Evolutionary conservation across 1,139 yeast species (phyloP).

Genomic region (Suhomyces wounanorum): DNA sequence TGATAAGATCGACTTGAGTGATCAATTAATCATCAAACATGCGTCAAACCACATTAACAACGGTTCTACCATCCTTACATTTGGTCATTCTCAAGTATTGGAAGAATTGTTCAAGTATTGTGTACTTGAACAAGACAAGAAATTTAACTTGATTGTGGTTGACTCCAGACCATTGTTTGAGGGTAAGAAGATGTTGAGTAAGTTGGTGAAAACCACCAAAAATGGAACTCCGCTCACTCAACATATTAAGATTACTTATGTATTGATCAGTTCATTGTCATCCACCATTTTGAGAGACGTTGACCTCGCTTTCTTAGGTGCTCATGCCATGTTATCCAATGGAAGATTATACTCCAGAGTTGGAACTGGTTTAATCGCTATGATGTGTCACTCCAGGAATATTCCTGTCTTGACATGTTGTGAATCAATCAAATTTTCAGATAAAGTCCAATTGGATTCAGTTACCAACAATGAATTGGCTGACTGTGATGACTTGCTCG

Average conservation of each 20-base stretch:
- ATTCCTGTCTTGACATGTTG: constrained; percentile 95
- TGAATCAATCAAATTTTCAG: constrained; percentile 92
- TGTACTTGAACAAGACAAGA: constrained; percentile 57
- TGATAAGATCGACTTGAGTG: constrained; percentile 85
- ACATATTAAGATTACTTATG: constrained; percentile 54
- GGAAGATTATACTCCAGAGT: constrained; percentile 92
- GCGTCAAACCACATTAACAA: constrained; percentile 78
- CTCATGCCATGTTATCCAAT: constrained; percentile 95
- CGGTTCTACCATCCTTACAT: constrained; percentile 82
- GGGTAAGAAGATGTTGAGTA: constrained; percentile 74
- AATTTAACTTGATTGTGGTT: constrained; percentile 79
- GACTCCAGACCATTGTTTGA: constrained; percentile 97
- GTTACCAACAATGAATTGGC: constrained; percentile 93
- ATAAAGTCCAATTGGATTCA: constrained; percentile 92
- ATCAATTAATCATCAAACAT: constrained; percentile 75
- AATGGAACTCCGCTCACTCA: constrained; percentile 29
- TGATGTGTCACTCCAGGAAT: constrained; percentile 84
- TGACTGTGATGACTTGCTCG: constrained; percentile 73
- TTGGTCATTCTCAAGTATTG: constrained; percentile 86
- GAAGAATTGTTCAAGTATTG: constrained; percentile 75
- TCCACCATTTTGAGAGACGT: constrained; percentile 77
- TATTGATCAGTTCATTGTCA: constrained; percentile 75
- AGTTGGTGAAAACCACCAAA: constrained; percentile 44
- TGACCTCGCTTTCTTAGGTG: constrained; percentile 90
- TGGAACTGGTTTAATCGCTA: constrained; percentile 92